Evolutionary conservation across 163 green algal genomes (phyloP).

Genomic region (Volvox carteri): DNA sequence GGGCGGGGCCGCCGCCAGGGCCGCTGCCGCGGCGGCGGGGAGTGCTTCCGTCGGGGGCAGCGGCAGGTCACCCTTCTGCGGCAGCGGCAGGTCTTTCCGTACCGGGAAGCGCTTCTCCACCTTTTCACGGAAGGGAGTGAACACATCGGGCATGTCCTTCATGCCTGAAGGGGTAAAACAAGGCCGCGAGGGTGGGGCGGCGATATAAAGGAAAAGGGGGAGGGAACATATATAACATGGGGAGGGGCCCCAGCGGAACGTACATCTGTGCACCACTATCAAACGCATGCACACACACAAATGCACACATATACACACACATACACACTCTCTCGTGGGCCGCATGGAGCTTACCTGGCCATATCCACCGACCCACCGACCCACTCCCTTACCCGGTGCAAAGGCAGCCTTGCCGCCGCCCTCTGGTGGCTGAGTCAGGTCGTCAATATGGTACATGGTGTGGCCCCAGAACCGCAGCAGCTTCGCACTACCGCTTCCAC

Average conservation of each 20-base stretch:
- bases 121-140: slow-evolving; percentile 95
- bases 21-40: not conserved
- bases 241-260: no score
- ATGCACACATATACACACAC: no score
- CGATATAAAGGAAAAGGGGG: no score
- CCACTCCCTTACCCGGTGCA: not conserved
- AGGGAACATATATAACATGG: no score
- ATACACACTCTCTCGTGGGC: no score
- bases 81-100: slow-evolving; percentile 72
- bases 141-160: slow-evolving; percentile 84
- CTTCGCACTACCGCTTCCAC: slow-evolving; percentile 35
- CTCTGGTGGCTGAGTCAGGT: slow-evolving; percentile 80
- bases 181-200: no score
- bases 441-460: slow-evolving; percentile 92
- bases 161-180: slow-evolving; percentile 62
- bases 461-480: slow-evolving; percentile 86
- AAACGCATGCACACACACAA: no score
- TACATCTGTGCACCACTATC: no score
- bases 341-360: no score
- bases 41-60: slow-evolving; percentile 68
- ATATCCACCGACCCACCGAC: no score
- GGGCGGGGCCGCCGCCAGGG: slow-evolving; percentile 40
- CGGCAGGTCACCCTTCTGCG: slow-evolving; percentile 76
- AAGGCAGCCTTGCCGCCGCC: slow-evolving; percentile 15
- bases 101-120: slow-evolving; percentile 64